Evolutionary conservation across 1,139 yeast genomes (phyloP).

Genomic region (Kodamaea ohmeri): DNA sequence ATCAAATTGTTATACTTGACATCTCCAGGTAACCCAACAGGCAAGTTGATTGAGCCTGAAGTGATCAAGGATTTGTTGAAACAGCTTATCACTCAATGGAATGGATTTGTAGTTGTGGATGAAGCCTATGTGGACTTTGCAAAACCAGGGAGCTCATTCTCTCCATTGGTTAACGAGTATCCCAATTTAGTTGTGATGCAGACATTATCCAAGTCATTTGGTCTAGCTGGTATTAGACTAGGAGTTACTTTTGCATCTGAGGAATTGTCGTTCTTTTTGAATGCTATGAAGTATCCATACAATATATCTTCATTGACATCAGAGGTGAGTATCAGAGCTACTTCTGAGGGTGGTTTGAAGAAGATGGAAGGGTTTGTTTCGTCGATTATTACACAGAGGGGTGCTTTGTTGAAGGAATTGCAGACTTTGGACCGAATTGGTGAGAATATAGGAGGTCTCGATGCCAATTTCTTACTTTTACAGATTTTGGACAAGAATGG

Average conservation of each 20-base stretch:
- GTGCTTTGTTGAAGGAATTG: slow-evolving; percentile 49
- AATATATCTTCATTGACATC: slow-evolving; percentile 85
- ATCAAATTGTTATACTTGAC: slow-evolving; percentile 81
- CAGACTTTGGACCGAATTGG: slow-evolving; percentile 62
- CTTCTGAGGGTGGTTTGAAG: slow-evolving; percentile 54
- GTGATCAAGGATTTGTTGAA: slow-evolving; percentile 52
- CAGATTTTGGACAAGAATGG: slow-evolving; percentile 65
- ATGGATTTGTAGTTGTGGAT: slow-evolving; percentile 83
- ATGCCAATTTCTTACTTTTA: slow-evolving; percentile 78
- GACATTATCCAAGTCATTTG: slow-evolving; percentile 91
- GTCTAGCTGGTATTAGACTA: slow-evolving; percentile 88
- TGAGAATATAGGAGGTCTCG: slow-evolving; percentile 77
- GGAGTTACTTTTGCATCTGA: slow-evolving; percentile 73
- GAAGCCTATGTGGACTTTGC: slow-evolving; percentile 95
- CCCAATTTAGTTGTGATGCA: slow-evolving; percentile 87
- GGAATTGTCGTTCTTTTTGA: slow-evolving; percentile 63
- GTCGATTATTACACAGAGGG: slow-evolving; percentile 55
- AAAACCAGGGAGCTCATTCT: slow-evolving; percentile 50
- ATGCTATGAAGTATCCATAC: slow-evolving; percentile 94
- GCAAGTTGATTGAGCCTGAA: slow-evolving; percentile 51
- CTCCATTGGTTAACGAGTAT: slow-evolving; percentile 78
- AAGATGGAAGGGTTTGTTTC: slow-evolving; percentile 57
- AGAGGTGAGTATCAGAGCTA: slow-evolving; percentile 70
- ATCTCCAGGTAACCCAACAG: slow-evolving; percentile 99
- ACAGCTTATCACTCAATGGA: slow-evolving; percentile 48